Percentiles rank a stretch among this genome's conserved stretches.
Conservation (phyloP, 1,139 yeast species). For the Pichia sp. region DNA sequence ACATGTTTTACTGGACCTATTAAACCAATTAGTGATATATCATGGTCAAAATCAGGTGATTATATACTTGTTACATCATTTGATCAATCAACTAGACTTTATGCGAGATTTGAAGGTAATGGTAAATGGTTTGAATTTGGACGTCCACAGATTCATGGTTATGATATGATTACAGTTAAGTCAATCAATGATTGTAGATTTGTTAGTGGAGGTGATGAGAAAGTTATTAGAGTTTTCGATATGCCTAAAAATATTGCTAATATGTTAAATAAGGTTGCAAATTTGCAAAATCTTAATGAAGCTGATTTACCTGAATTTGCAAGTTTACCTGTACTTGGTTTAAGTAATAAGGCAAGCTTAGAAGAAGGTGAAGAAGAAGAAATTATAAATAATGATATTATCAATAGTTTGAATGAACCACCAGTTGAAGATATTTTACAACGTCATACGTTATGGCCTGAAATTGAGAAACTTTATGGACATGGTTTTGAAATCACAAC, state of each 20-base stretch:
- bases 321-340: slow-evolving; percentile 84
- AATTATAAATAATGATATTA: slow-evolving; percentile 37
- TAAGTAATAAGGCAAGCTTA: slow-evolving; percentile 79
- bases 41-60: slow-evolving; percentile 67
- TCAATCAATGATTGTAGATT: slow-evolving; percentile 54
- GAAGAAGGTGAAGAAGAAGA: slow-evolving; percentile 26
- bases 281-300: background rate
- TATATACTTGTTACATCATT: slow-evolving; percentile 69
- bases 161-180: slow-evolving; percentile 85
- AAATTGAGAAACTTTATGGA: slow-evolving; percentile 87
- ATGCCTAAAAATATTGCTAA: slow-evolving; percentile 76
- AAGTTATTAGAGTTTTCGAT: slow-evolving; percentile 80
- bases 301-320: slow-evolving; percentile 68
- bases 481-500: slow-evolving; percentile 94
- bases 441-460: slow-evolving; percentile 91
- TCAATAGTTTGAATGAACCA: slow-evolving; percentile 45
- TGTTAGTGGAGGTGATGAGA: slow-evolving; percentile 96
- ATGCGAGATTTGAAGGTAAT: slow-evolving; percentile 40
- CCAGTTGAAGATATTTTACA: slow-evolving; percentile 89
- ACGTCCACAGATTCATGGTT: slow-evolving; percentile 97
- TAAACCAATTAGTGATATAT: slow-evolving; percentile 66
- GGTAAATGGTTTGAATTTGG: slow-evolving; percentile 86
- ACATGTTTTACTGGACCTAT: slow-evolving; percentile 73
- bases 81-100: slow-evolving; percentile 89
- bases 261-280: slow-evolving; percentile 48